Evolutionary conservation across 2,329 filamentous ascomycete genomes (phyloP), one percentile per base, ranked within the genome.

Genomic region (Dactylellina haptotyla): DNA sequence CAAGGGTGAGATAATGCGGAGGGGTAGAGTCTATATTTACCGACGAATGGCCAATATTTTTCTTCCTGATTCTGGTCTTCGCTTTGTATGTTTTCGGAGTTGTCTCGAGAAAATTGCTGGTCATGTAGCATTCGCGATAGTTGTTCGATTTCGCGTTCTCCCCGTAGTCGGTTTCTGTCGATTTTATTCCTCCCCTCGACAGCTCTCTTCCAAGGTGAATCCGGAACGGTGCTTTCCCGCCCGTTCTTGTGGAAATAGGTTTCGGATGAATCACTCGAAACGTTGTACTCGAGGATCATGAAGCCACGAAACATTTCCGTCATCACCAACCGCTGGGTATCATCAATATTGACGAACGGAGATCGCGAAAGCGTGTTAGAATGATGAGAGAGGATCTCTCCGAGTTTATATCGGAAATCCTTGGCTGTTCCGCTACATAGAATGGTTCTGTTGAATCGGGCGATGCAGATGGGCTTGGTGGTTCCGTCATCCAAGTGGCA

Each of bases 261-360:
- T 14, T 59, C 41, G 12, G 4, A 12, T 30, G 34, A 32, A 2
- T 23, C 10, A n/a, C 18, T 30, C 66, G 45, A 64, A 46, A 64
- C 5, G 45, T 72, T 72, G 66, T 50, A 64, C 59, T 72, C 66
- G 45, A 72, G 45, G 28, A 72, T 72, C 26, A 59, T 59, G 45
- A 72, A 64, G 9, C 59, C 59, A n/a, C 39, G 57, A 28, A 30
- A 37, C 4, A 23, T 32, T 53, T 65, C 30, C 14, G 57, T 72
- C 66, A 64, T 72, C 59, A 59, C 18, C 34, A 64, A n/a, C 3
- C 66, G 51, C 10, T 48, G 53, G 16, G 37, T 63, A 10, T 59
- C 66, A 14, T 64, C 58, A 23, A 23, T 1, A 9, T 64, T 57
- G 2, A 32, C 9, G 37, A 41, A 39, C 3, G 66, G 32, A 6